These are phyloP conservation scores for Pseudozyma pruni DNA, from an alignment of 1,284 basidiomycete species.

Conservation along the genomic window DNA sequence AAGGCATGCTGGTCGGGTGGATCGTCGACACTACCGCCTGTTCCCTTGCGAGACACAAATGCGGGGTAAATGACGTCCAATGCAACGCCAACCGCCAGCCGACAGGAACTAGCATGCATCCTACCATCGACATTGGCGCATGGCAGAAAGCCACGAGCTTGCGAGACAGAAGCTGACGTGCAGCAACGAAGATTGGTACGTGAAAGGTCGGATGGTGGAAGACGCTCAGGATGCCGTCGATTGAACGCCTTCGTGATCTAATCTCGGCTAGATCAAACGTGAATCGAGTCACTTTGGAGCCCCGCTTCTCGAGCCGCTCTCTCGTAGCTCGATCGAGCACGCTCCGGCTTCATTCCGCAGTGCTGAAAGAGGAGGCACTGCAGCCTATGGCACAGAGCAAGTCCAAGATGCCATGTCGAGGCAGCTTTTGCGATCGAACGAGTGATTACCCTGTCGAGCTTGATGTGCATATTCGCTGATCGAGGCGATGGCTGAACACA, in stretches of 20 bases:
- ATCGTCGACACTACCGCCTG: neutral
- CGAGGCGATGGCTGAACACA: too few relatives aligned
- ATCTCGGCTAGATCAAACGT: slow-evolving; percentile 5
- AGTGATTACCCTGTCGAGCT: too few relatives aligned
- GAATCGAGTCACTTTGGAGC: slow-evolving; percentile 4
- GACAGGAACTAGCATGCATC: neutral
- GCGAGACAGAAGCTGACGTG: neutral
- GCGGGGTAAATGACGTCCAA: slow-evolving; percentile 23
- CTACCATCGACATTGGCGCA: neutral
- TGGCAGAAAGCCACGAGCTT: neutral
- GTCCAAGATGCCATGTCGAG: too few relatives aligned
- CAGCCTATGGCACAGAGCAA: too few relatives aligned
- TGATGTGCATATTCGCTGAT: too few relatives aligned
- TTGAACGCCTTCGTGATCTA: too few relatives aligned
- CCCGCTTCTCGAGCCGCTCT: neutral
- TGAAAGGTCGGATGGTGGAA: too few relatives aligned
- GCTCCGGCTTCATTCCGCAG: too few relatives aligned
- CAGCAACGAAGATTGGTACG: neutral
- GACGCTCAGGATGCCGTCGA: too few relatives aligned
- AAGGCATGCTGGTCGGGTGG: neutral
- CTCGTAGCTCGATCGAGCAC: too few relatives aligned
- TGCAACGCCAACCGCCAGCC: slow-evolving; percentile 2
- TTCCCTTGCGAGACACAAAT: slow-evolving; percentile 12
- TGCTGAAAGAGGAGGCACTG: too few relatives aligned
- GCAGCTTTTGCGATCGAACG: too few relatives aligned